Evolutionary conservation across 306 rosid species (phyloP), one percentile per base, ranked within the genome.

Genomic region (Lagenaria siceraria): DNA sequence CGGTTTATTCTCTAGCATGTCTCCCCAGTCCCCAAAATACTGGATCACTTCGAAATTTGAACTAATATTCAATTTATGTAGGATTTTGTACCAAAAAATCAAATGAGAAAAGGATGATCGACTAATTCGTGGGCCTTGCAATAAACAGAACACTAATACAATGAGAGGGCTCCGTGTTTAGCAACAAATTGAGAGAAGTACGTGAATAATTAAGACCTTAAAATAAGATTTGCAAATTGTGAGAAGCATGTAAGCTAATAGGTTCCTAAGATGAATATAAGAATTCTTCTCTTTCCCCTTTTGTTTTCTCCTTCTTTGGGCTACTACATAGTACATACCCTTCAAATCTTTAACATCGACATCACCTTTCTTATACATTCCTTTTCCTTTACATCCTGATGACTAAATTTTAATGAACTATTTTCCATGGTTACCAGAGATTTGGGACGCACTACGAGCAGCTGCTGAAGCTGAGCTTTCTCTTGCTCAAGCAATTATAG

Each of bases 361-460:
- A 5, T 68, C 52, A 35, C 8, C 17, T 9, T 64, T 8, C 48
- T 64, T 35, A 17, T 65, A 12, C 49, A 36, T 64, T 31, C 22
- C 43, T n/a, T 42, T 42, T 43, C 53, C 5, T 43, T 61, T 29
- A 24, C 3, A 4, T 46, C 24, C 56, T 17, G 58, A 17, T 56
- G 21, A 76, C 71, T 81, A 77, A 84, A 82, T 54, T 74, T 63
- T 35, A 77, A n/a, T 35, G 17, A 78, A 63, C 74, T 51, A 18
- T 83, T 87, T 86, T 31, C 84, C 70, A 65, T 73, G 78, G 78
- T 77, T 75, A 40, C 66, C 79, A 96, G 99, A 96, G 89, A 96
- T 96, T 82, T 96, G 99, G 99, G 99, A 96, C 75, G 99, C 99
- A 61, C 97, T 96, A 78, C 84, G 91, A 79, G 99, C 99, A 79